Evolutionary conservation across 768 basidiomycete species (phyloP).

Genomic region (Cystoderma amianthinum): DNA sequence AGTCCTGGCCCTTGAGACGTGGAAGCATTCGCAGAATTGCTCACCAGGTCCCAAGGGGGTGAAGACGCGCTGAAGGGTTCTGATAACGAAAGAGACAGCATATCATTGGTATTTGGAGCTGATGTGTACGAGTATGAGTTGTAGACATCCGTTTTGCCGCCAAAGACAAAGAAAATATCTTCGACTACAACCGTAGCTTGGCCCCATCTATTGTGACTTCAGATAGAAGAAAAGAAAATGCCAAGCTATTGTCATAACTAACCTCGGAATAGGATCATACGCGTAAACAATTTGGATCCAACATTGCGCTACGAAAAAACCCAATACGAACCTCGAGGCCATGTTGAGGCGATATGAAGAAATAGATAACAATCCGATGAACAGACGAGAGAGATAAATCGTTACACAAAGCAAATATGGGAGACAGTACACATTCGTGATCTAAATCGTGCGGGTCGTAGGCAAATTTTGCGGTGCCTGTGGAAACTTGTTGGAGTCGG

Average conservation of each 20-base stretch:
- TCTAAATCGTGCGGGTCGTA: neutral
- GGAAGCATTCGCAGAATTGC: constrained; percentile 33
- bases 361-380: neutral
- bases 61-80: constrained; percentile 48
- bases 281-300: constrained; percentile 5
- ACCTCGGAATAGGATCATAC: constrained; percentile 19
- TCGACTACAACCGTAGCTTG: constrained; percentile 59
- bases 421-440: neutral
- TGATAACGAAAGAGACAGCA: constrained; percentile 63
- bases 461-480: neutral
- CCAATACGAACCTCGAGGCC: neutral
- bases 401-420: neutral
- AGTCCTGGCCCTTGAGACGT: constrained; percentile 52
- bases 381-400: neutral
- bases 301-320: neutral
- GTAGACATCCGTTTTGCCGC: constrained; percentile 72
- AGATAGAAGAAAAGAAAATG: neutral
- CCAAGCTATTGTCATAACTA: neutral
- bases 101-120: constrained; percentile 66
- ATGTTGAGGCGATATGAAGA: neutral
- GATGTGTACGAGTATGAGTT: constrained; percentile 67
- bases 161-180: constrained; percentile 63
- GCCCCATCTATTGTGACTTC: constrained; percentile 63
- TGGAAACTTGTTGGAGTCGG: neutral
- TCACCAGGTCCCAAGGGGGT: constrained; percentile 65